A percentile compares a stretch with the other conserved stretches of the same genome.
phyloP scores from a whole-genome alignment of 257 asterid species.

The Salvia miltiorrhiza region DNA sequence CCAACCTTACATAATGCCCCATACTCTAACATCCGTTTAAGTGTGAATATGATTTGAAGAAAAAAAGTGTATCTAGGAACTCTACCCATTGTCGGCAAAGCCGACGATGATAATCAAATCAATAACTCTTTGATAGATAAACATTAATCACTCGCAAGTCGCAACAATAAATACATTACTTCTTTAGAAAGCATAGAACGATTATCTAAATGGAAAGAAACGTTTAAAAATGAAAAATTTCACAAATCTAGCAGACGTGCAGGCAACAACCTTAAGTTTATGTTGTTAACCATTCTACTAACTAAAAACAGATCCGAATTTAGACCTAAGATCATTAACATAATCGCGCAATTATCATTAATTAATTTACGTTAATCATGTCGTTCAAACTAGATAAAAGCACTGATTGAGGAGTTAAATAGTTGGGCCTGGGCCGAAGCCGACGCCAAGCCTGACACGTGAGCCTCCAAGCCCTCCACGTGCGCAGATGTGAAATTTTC shows the following conservation, averaged over 20 bases:
- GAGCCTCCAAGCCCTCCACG: conserved; percentile 1
- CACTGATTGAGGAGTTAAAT: not conserved
- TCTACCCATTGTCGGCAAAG: too few species aligned
- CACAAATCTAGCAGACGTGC: not conserved
- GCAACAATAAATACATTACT: too few species aligned
- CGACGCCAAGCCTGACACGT: not conserved
- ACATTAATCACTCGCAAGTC: too few species aligned
- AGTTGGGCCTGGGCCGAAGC: not conserved
- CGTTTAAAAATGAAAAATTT: not conserved
- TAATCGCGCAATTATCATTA: not conserved
- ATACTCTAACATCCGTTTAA: too few species aligned
- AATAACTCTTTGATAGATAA: too few species aligned
- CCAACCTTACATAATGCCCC: too few species aligned
- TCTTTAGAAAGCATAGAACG: too few species aligned
- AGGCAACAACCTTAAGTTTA: not conserved
- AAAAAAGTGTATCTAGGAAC: too few species aligned
- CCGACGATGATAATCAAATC: too few species aligned
- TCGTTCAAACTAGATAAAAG: not conserved
- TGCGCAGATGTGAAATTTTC: conserved; percentile 6
- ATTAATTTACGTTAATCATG: not conserved
- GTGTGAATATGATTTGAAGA: too few species aligned
- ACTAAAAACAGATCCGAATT: not conserved
- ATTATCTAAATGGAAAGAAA: not conserved
- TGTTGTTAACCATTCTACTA: not conserved
- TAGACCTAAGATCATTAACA: not conserved